A percentile compares a stretch with the other conserved stretches of the same genome.
Conservation (phyloP, 495 filamentous ascomycete genomes). For the Echria macrotheca region DNA sequence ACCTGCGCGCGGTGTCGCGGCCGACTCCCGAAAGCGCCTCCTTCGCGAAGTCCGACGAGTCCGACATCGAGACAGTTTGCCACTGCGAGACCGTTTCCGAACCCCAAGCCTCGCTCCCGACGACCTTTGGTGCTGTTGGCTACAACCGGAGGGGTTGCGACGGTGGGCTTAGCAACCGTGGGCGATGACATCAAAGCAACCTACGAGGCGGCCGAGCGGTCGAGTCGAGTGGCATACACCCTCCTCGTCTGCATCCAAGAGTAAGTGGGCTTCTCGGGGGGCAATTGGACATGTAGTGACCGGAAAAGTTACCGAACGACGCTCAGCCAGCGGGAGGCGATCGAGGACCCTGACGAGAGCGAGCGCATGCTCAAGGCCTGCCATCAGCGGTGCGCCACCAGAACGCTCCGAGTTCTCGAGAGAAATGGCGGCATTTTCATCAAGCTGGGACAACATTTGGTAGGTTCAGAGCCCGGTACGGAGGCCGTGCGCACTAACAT, state of each 20-base stretch:
- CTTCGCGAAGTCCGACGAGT: too few relatives aligned
- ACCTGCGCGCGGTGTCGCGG: slow-evolving; percentile 42
- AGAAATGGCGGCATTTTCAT: slow-evolving; percentile 97
- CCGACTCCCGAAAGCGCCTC: slow-evolving; percentile 22
- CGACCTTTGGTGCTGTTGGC: slow-evolving; percentile 23
- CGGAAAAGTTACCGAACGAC: slow-evolving; percentile 70
- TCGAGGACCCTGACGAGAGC: slow-evolving; percentile 56
- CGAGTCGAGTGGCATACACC: slow-evolving; percentile 70
- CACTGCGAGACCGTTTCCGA: slow-evolving; percentile 9
- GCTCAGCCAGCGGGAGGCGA: slow-evolving; percentile 58
- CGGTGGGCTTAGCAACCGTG: slow-evolving; percentile 58
- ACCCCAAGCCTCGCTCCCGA: slow-evolving; percentile 10
- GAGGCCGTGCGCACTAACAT: too few relatives aligned
- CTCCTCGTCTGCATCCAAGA: slow-evolving; percentile 84
- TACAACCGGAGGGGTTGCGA: slow-evolving; percentile 45
- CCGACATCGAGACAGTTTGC: slow-evolving; percentile 34
- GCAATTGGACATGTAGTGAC: background rate
- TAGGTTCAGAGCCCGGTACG: too few relatives aligned
- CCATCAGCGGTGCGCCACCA: slow-evolving; percentile 82
- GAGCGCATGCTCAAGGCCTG: slow-evolving; percentile 69
- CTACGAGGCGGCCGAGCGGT: slow-evolving; percentile 68
- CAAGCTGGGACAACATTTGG: slow-evolving; percentile 91
- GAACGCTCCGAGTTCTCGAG: slow-evolving; percentile 82
- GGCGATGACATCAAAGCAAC: slow-evolving; percentile 67
- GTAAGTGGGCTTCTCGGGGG: slow-evolving; percentile 46